Base-by-base conservation (phyloP, 805 yeast genomes). In the Myxozyma monticola region DNA sequence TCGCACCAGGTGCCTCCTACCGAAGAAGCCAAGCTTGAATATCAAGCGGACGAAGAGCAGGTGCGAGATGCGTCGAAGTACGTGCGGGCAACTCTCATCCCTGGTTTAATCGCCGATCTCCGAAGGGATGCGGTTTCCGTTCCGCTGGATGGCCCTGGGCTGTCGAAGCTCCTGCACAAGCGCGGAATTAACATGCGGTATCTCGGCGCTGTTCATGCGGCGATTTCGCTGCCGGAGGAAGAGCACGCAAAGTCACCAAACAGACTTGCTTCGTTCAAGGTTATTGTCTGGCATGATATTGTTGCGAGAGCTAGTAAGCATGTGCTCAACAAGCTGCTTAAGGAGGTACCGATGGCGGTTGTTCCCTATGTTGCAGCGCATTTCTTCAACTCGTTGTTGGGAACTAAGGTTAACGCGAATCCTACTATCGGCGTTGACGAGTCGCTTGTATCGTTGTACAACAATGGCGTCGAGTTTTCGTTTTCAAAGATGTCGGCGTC, bases 181-280 rank as follows among this genome's bases (percentile, higher is more conserved):
- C 73, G 75, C 48, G 99, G 99, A 74, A 82, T 91, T 66, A 90
- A 88, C 67, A 65, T 90, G 69, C 84, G 98, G 72, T 91, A 91
- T 65, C 75, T 91, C 62, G 96, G 96, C 52, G 67, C 63, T 15
- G 29, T 53, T 10, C 31, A 40, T 15, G 48, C 31, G 12, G 44
- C 40, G 12, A 29, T 42, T 9, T 15, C 29, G 9, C 30, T 22
- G n/a, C 29, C 69, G 63, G 51, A 60, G 65, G 42, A 63, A 61
- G 17, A 68, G 65, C 25, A 31, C 2, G 29, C 42, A 24, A 25
- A 35, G 24, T 53, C 67, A 65, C 63, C 65, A 24, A 61, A 67
- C n/a, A 62, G 68, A 35, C 70, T 69, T 35, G 69, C 66, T 34
- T 66, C 67, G 56, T 71, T 78, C 53, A 68, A 74, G 48, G 65